Conservation (phyloP, 345 rosid genomes). For the Sisymbrium altissimum region DNA sequence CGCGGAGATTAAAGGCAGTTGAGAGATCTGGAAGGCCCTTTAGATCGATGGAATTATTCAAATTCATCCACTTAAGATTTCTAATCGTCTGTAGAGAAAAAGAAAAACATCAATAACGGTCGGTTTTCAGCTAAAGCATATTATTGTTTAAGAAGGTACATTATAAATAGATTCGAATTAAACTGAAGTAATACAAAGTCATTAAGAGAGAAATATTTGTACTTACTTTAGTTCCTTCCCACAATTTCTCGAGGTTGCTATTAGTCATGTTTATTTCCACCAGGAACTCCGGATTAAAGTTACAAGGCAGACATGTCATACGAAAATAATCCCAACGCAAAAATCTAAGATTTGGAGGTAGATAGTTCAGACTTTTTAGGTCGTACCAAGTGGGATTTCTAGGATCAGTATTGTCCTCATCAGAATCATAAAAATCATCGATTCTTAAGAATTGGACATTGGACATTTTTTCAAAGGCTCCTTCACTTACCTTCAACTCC, state of each 20-base stretch:
- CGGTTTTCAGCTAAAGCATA: too few species aligned
- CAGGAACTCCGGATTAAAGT: neutral
- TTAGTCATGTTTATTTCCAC: neutral
- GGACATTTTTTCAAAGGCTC: slow-evolving; percentile 11
- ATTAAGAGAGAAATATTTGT: neutral
- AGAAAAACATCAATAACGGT: neutral
- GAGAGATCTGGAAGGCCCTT: neutral
- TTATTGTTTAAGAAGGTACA: too few species aligned
- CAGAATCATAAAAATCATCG: too few species aligned
- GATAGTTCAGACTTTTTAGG: neutral
- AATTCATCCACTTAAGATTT: neutral
- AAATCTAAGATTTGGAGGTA: neutral
- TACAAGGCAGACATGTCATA: slow-evolving; percentile 15
- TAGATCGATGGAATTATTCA: neutral
- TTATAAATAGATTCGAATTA: too few species aligned
- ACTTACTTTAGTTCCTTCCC: slow-evolving; percentile 25
- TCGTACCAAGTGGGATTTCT: too few species aligned
- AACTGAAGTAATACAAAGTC: too few species aligned
- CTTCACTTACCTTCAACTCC: neutral
- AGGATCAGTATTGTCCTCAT: too few species aligned
- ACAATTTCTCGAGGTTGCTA: slow-evolving; percentile 19
- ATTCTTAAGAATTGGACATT: slow-evolving; percentile 18
- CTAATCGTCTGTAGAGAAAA: neutral
- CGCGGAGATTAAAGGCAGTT: neutral
- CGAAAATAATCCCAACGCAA: slow-evolving; percentile 22